Conservation (phyloP, 1,284 basidiomycete species). For the Sparassis latifolia region DNA sequence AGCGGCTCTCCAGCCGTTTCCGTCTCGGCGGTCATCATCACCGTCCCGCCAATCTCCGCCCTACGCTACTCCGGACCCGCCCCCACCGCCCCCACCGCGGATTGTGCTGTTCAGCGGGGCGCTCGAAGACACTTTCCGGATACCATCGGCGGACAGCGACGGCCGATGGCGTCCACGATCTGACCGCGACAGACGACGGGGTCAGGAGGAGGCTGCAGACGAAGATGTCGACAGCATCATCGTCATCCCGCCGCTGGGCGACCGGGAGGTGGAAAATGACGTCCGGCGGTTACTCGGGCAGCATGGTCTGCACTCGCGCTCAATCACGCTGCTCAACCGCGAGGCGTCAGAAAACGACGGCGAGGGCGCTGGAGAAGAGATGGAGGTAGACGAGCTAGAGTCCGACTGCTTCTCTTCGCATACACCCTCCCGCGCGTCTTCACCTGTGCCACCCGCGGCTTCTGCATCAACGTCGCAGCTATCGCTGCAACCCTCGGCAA, state of each 20-base stretch:
- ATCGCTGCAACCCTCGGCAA: slow-evolving; percentile 12
- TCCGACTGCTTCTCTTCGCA: slow-evolving; percentile 38
- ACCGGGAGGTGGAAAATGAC: slow-evolving; percentile 53
- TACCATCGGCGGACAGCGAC: slow-evolving; percentile 25
- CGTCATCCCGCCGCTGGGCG: slow-evolving; percentile 50
- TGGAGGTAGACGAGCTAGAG: slow-evolving; percentile 39
- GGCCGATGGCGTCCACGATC: slow-evolving; percentile 13
- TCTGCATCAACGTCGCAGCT: slow-evolving; percentile 7
- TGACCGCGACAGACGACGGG: slow-evolving; percentile 6
- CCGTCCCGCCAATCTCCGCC: slow-evolving; percentile 15
- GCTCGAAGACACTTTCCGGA: slow-evolving; percentile 51
- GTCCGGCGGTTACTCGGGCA: slow-evolving; percentile 48
- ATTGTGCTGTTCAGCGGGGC: slow-evolving; percentile 39
- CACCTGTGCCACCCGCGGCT: slow-evolving; percentile 32
- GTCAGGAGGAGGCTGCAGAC: slow-evolving; percentile 17
- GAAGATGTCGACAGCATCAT: slow-evolving; percentile 37
- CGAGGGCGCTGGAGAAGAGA: slow-evolving; percentile 27
- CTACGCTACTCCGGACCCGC: slow-evolving; percentile 3
- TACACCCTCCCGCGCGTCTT: slow-evolving; percentile 38
- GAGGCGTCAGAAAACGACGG: slow-evolving; percentile 10
- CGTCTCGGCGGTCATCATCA: slow-evolving; percentile 21
- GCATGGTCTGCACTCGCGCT: slow-evolving; percentile 29
- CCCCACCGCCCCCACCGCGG: slow-evolving; percentile 24
- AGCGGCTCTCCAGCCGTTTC: slow-evolving; percentile 15
- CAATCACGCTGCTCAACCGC: slow-evolving; percentile 10